phyloP scores from a whole-genome alignment of 768 basidiomycete genomes.

The Pleurotus pulmonarius region DNA sequence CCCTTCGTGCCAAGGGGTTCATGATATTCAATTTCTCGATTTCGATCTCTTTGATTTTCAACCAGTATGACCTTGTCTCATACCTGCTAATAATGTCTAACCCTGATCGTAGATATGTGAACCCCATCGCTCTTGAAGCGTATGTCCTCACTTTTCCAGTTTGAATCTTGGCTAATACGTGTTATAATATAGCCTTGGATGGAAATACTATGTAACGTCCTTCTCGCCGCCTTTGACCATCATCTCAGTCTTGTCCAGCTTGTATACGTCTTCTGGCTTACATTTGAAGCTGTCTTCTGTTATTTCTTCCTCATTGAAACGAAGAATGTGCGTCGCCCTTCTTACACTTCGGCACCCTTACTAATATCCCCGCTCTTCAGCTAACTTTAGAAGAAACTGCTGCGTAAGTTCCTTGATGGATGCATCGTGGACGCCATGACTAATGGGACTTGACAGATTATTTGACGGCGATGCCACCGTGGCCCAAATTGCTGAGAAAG shows the following conservation, averaged over 20 bases:
- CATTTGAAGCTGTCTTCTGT: slow-evolving; percentile 41
- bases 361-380: slow-evolving; percentile 16
- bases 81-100: background rate
- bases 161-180: too few species aligned
- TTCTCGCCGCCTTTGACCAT: background rate
- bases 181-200: background rate
- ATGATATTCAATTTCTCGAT: slow-evolving; percentile 55
- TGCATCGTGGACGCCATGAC: background rate
- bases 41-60: slow-evolving; percentile 59
- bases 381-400: slow-evolving; percentile 63
- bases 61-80: slow-evolving; percentile 42
- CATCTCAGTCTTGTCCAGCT: slow-evolving; percentile 23
- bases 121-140: slow-evolving; percentile 50
- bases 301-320: slow-evolving; percentile 47
- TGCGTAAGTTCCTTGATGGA: slow-evolving; percentile 21
- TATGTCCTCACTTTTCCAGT: background rate
- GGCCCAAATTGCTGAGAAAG: slow-evolving; percentile 25
- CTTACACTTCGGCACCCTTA: background rate
- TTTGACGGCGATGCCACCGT: slow-evolving; percentile 60
- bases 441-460: slow-evolving; percentile 20
- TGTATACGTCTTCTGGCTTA: slow-evolving; percentile 49
- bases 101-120: slow-evolving; percentile 34
- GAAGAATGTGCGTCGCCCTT: slow-evolving; percentile 21
- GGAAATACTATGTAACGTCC: slow-evolving; percentile 7
- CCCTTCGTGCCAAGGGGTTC: slow-evolving; percentile 62